phyloP scores from a whole-genome alignment of 805 yeast species.

The Saturnispora mendoncae region DNA sequence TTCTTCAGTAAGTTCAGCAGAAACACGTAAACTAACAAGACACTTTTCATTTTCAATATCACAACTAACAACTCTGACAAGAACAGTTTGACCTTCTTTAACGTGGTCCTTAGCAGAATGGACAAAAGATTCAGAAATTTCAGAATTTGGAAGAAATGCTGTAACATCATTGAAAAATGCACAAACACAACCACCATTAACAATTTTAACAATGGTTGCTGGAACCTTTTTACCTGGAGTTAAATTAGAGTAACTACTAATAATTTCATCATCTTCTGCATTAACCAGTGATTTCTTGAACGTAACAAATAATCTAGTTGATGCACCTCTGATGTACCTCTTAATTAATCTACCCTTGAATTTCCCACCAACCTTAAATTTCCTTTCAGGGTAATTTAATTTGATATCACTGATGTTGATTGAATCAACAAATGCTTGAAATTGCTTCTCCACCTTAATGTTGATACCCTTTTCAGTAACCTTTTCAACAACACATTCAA shows the following conservation, averaged over 20 bases:
- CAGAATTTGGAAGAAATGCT: conserved; percentile 80
- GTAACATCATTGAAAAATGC: conserved; percentile 71
- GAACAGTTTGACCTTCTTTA: conserved; percentile 75
- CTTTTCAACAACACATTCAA: conserved; percentile 47
- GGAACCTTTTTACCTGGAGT: conserved; percentile 43
- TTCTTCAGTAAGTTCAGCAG: conserved; percentile 40
- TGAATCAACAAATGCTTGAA: conserved; percentile 66
- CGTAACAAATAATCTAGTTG: conserved; percentile 50
- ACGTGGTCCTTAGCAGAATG: conserved; percentile 68
- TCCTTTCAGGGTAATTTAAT: conserved; percentile 83
- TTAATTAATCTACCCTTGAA: conserved; percentile 66
- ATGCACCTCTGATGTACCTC: conserved; percentile 34
- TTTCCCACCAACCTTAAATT: conserved; percentile 76
- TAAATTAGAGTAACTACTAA: conserved; percentile 33
- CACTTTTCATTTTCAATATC: conserved; percentile 47
- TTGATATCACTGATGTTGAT: conserved; percentile 77
- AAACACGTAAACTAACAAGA: conserved; percentile 65
- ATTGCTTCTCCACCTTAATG: conserved; percentile 55
- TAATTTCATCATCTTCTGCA: conserved; percentile 46
- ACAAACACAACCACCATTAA: conserved; percentile 71
- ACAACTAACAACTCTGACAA: conserved; percentile 54
- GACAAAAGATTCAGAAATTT: conserved; percentile 84
- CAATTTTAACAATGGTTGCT: conserved; percentile 67
- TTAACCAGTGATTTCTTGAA: conserved; percentile 78
- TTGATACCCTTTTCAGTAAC: conserved; percentile 60